These are phyloP conservation scores for Brassica carinata DNA, from an alignment of 345 rosid species.

Conservation along the genomic window DNA sequence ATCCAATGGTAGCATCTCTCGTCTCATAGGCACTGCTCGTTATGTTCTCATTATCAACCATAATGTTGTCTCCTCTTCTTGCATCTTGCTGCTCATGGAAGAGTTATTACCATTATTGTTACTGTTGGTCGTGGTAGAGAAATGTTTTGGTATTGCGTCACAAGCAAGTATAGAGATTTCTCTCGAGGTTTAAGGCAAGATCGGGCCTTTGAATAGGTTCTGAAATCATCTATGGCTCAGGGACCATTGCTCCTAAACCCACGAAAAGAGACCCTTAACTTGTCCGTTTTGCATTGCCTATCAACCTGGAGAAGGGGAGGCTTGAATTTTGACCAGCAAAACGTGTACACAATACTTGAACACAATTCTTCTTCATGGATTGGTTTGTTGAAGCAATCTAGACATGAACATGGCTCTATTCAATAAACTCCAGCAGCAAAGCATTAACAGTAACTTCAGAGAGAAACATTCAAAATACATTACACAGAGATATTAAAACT, in stretches of 20 bases:
- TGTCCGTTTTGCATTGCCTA: slow-evolving; percentile 44
- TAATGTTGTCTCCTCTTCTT: slow-evolving; percentile 53
- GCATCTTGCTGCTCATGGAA: slow-evolving; percentile 7
- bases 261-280: slow-evolving; percentile 52
- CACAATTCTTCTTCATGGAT: no score
- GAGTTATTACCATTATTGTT: neutral
- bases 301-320: neutral
- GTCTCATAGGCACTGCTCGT: no score
- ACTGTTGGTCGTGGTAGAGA: slow-evolving; percentile 31
- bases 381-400: no score
- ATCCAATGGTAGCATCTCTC: slow-evolving; percentile 83
- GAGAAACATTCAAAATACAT: no score
- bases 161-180: slow-evolving; percentile 41
- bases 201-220: slow-evolving; percentile 55
- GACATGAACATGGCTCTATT: no score
- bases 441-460: no score
- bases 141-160: slow-evolving; percentile 14
- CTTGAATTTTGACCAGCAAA: no score
- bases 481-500: no score
- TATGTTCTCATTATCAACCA: no score
- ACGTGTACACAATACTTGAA: no score
- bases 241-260: slow-evolving; percentile 62
- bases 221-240: slow-evolving; percentile 55
- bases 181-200: slow-evolving; percentile 45
- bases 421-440: no score